Evolutionary conservation across 768 basidiomycete species (phyloP).

Genomic region (Lyophyllum semitale): DNA sequence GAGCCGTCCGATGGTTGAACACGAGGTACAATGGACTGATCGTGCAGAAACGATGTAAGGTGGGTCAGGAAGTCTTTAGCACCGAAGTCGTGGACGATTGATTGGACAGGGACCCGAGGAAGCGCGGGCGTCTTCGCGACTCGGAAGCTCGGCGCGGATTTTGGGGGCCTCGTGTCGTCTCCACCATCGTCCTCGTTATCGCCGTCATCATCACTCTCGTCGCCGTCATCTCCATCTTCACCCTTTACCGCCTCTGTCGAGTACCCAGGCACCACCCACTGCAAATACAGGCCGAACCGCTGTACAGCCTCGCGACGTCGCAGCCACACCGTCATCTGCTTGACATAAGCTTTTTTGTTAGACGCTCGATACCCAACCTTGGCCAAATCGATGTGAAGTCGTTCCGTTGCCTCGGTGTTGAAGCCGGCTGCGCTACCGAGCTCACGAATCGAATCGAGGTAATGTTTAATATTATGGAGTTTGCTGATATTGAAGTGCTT

Average conservation of each 20-base stretch:
- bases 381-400: conserved; percentile 20
- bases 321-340: conserved; percentile 43
- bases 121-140: not conserved
- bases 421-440: conserved; percentile 29
- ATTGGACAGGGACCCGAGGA: not conserved
- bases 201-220: not conserved
- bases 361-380: conserved; percentile 33
- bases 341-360: conserved; percentile 29
- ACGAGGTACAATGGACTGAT: not conserved
- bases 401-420: conserved; percentile 36
- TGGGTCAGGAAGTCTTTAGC: not conserved
- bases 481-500: conserved; percentile 41
- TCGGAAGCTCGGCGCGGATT: not conserved
- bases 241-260: not conserved
- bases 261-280: not conserved
- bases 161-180: not conserved
- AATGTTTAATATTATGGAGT: conserved; percentile 33
- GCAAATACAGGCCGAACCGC: not conserved
- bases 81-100: not conserved
- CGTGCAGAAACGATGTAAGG: not conserved
- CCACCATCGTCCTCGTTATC: not conserved
- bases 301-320: not conserved
- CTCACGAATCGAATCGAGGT: conserved; percentile 25
- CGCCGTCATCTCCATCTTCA: not conserved
- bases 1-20: not conserved